phyloP scores from a whole-genome alignment of 495 filamentous ascomycete genomes.

The Hypoxylon lienhwacheense region DNA sequence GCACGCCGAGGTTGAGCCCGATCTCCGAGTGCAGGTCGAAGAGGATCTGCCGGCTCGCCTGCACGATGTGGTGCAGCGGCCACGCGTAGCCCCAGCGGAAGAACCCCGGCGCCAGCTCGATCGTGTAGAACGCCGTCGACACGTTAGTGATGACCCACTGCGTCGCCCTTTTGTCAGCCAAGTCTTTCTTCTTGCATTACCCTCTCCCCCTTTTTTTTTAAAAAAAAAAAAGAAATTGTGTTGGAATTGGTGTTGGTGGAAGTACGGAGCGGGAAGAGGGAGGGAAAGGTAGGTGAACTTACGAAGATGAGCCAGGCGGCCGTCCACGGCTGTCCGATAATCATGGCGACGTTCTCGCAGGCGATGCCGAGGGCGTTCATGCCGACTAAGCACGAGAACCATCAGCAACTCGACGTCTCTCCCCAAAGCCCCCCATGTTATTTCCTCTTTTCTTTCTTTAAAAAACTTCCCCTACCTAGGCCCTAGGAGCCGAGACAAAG shows the following conservation, averaged over 20 bases:
- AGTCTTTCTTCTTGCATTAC: not conserved
- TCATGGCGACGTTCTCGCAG: conserved; percentile 73
- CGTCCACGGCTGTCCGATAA: conserved; percentile 67
- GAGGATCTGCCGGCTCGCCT: conserved; percentile 62
- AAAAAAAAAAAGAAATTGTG: too few species aligned
- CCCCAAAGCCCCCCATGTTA: too few species aligned
- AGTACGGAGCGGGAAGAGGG: not conserved
- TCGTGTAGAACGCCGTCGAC: conserved; percentile 62
- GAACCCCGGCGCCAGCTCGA: conserved; percentile 62
- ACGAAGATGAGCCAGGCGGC: conserved; percentile 70
- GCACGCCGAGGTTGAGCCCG: conserved; percentile 64
- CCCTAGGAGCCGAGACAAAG: too few species aligned
- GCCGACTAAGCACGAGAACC: too few species aligned
- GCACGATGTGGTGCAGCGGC: conserved; percentile 70
- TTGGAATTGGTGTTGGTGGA: too few species aligned
- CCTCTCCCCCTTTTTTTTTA: too few species aligned
- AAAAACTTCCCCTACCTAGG: too few species aligned
- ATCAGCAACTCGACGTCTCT: too few species aligned
- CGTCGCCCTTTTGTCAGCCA: conserved; percentile 5
- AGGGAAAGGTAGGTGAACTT: not conserved
- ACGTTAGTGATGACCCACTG: conserved; percentile 74
- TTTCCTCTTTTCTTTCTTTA: too few species aligned
- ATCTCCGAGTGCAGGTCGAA: conserved; percentile 66
- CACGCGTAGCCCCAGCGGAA: conserved; percentile 72
- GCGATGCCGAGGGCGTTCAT: conserved; percentile 70